Evolutionary conservation across 1,284 basidiomycete species (phyloP), one percentile per base, ranked within the genome.

Genomic region (Tylopilus sp.): DNA sequence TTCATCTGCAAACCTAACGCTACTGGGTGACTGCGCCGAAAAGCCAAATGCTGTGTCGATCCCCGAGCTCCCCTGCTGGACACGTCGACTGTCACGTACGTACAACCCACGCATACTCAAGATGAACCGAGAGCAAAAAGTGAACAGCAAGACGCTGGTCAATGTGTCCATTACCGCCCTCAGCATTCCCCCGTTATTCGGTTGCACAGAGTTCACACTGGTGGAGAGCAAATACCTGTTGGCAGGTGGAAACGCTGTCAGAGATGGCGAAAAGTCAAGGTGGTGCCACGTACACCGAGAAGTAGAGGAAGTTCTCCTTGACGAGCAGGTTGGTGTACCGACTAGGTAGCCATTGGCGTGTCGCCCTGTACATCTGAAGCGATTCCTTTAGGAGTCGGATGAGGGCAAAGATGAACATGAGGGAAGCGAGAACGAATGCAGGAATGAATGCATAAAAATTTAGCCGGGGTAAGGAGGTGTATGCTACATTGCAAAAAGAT

Each of bases 51-150:
- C 37, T 2, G 43, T 48, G 32, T 35, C 43, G 31, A 41, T 35
- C 32, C 32, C 44, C 1, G 26, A 8, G 4, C 6, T 17, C 20
- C 17, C 31, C 15, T 15, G 9, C 35, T n/a, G 32, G 7, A 1
- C 9, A 5, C 17, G 10, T 15, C 5, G 14, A 3, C 8, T 11
- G 32, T 49, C 32, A 5, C 20, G 19, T 8, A 8, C 15, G 22
- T 36, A 49, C 45, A 48, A 17, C 33, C 29, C 26, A 7, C 44
- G 50, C 25, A 52, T 40, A 39, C 26, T 48, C 7, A 42, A 31
- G 26, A 52, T 37, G 39, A 49, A 52, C 32, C 51, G 45, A 48
- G 50, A 39, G 11, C 8, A 15, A 20, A 52, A 19, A 4, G 8
- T 33, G 25, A 40, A 46, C 36, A 52, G 4, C 14, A 24, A 15